Percentiles rank a stretch among this genome's conserved stretches.
Conservation (phyloP, 371 early-diverging fungal genomes). For the Paraphysoderma sedebokerense region DNA sequence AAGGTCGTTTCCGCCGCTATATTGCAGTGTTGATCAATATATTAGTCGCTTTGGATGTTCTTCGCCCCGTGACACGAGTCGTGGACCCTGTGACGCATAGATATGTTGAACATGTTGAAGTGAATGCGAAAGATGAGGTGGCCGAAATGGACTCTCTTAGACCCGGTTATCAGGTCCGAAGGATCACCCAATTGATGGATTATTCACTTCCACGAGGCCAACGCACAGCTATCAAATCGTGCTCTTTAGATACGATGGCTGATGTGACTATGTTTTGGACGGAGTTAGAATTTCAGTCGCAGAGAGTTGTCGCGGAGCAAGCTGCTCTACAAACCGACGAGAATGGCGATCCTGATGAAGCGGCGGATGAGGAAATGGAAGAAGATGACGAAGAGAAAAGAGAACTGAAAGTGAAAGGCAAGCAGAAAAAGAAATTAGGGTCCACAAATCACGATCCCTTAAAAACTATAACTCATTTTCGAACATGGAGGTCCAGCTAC, state of each 20-base stretch:
- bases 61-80: background rate
- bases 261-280: background rate
- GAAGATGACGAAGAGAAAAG: background rate
- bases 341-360: background rate
- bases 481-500: background rate
- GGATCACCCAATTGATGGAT: background rate
- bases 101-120: too few species aligned
- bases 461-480: background rate
- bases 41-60: background rate
- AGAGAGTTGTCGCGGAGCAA: background rate
- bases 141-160: background rate
- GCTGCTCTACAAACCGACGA: too few species aligned
- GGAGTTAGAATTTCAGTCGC: background rate
- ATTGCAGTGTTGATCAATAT: background rate
- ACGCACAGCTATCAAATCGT: background rate
- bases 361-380: background rate
- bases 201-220: background rate
- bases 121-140: too few species aligned
- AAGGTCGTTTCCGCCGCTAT: background rate
- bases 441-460: background rate
- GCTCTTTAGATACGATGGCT: background rate
- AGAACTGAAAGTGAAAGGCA: background rate
- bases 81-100: too few species aligned
- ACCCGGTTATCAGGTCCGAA: background rate
- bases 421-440: background rate